Conservation (phyloP, 345 rosid species). For the Balakata baccata region DNA sequence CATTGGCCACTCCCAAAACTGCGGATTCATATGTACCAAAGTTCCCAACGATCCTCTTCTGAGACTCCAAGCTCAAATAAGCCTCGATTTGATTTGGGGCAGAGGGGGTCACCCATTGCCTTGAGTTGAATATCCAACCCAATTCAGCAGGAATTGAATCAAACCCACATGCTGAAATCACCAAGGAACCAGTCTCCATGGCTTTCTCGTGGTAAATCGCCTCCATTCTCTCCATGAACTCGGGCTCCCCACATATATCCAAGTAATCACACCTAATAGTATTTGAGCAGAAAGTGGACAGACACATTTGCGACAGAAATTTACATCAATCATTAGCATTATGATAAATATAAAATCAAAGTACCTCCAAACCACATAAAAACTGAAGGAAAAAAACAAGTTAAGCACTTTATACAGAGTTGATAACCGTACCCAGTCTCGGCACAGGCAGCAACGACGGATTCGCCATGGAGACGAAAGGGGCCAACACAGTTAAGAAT, state of each 20-base stretch:
- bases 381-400: background rate
- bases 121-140: slow-evolving; percentile 70
- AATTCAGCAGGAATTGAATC: slow-evolving; percentile 88
- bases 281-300: too few species aligned
- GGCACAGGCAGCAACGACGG: slow-evolving; percentile 79
- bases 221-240: slow-evolving; percentile 86
- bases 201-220: slow-evolving; percentile 65
- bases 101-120: slow-evolving; percentile 68
- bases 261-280: slow-evolving; percentile 66
- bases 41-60: slow-evolving; percentile 66
- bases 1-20: slow-evolving; percentile 70
- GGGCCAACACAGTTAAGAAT: slow-evolving; percentile 89
- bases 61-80: slow-evolving; percentile 71
- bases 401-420: background rate
- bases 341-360: background rate
- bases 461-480: slow-evolving; percentile 65
- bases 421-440: slow-evolving; percentile 50
- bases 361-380: too few species aligned
- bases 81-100: slow-evolving; percentile 71
- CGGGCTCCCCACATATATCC: slow-evolving; percentile 93
- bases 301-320: too few species aligned
- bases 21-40: slow-evolving; percentile 83
- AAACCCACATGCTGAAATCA: slow-evolving; percentile 90
- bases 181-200: slow-evolving; percentile 58
- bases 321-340: background rate